phyloP scores from a whole-genome alignment of 306 rosid genomes.

The Crotalaria pallida region DNA sequence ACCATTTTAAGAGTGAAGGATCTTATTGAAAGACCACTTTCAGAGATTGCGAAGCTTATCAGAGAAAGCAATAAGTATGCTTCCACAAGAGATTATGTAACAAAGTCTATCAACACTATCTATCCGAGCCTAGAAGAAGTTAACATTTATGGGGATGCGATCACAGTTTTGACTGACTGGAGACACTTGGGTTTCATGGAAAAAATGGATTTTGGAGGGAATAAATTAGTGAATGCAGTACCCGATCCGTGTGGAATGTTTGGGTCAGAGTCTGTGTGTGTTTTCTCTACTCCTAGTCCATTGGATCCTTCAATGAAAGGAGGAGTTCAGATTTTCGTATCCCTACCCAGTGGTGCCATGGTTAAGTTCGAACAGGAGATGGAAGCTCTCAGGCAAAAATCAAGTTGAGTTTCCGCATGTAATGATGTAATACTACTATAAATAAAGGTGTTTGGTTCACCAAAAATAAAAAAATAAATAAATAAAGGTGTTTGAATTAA shows the following conservation, averaged over 20 bases:
- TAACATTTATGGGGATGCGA: slow-evolving; percentile 6
- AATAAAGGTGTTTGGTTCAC: no score
- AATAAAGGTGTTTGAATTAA: no score
- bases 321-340: background rate
- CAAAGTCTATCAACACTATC: background rate
- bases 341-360: slow-evolving; percentile 17
- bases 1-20: slow-evolving; percentile 24
- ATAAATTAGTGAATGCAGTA: background rate
- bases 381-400: background rate
- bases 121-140: background rate
- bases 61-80: slow-evolving; percentile 7
- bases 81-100: background rate
- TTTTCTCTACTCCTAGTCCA: slow-evolving; percentile 15
- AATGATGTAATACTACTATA: no score
- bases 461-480: no score
- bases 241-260: slow-evolving; percentile 21
- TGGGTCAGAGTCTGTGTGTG: slow-evolving; percentile 12
- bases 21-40: slow-evolving; percentile 19
- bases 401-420: no score
- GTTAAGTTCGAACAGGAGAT: slow-evolving; percentile 23
- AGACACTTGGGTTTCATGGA: slow-evolving; percentile 24
- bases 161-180: slow-evolving; percentile 25
- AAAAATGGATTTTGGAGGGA: slow-evolving; percentile 22
- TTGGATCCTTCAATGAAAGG: slow-evolving; percentile 19
- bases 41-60: slow-evolving; percentile 21